Percentiles rank a stretch among this genome's conserved stretches.
Conservation (phyloP, 164 flowering plant genomes). For the Berberis vulgaris region DNA sequence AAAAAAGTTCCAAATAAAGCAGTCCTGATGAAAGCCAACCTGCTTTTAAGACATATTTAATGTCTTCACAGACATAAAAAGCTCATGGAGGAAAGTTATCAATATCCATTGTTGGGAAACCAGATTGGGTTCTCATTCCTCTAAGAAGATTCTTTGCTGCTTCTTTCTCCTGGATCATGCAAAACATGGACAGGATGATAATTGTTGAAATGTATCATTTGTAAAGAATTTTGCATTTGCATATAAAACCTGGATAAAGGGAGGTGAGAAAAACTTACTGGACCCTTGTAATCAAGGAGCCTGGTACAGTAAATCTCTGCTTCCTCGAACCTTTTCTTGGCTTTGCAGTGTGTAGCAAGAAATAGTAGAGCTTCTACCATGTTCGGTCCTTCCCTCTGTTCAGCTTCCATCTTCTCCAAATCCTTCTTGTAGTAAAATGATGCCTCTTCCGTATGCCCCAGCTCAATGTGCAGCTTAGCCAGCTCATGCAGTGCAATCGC, state of each 20-base stretch:
- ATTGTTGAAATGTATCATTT: too few species aligned
- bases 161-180: constrained; percentile 70
- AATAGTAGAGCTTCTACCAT: constrained; percentile 80
- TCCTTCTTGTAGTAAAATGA: constrained; percentile 86
- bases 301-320: constrained; percentile 86
- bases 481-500: constrained; percentile 82
- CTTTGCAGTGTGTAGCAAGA: constrained; percentile 66
- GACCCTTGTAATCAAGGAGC: constrained; percentile 83
- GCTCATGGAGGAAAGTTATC: constrained; percentile 53
- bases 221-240: too few species aligned
- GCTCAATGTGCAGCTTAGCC: constrained; percentile 73
- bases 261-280: constrained; percentile 48
- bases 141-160: constrained; percentile 77
- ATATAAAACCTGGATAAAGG: too few species aligned
- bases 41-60: too few species aligned
- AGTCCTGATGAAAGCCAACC: too few species aligned
- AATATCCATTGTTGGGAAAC: constrained; percentile 54
- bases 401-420: constrained; percentile 90
- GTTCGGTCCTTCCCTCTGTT: constrained; percentile 90
- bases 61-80: too few species aligned
- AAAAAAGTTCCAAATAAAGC: too few species aligned
- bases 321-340: constrained; percentile 64
- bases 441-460: constrained; percentile 78
- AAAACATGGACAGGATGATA: too few species aligned
- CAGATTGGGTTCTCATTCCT: constrained; percentile 51